Evolutionary conservation across 2,329 filamentous ascomycete species (phyloP).

Genomic region (Xylariaceae sp.): DNA sequence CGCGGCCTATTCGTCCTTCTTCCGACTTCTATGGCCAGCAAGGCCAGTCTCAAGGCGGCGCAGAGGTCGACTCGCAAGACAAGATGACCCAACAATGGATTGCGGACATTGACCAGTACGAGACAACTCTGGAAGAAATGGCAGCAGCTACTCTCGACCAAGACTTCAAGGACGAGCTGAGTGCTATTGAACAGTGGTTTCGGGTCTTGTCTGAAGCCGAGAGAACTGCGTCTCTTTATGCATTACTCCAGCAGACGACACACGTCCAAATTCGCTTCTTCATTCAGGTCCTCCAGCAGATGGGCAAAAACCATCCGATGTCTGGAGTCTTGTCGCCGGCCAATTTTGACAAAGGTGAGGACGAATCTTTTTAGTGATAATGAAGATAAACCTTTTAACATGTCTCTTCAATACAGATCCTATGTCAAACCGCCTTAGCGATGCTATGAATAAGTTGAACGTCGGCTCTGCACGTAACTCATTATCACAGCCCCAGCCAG

Average conservation of each 20-base stretch:
- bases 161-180: slow-evolving; percentile 98
- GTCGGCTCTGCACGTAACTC: slow-evolving; percentile 87
- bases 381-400: slow-evolving; percentile 8
- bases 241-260: slow-evolving; percentile 94
- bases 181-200: slow-evolving; percentile 99
- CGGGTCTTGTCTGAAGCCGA: slow-evolving; percentile 95
- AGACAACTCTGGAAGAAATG: slow-evolving; percentile 99
- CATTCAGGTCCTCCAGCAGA: slow-evolving; percentile 97
- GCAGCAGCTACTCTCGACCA: slow-evolving; percentile 97
- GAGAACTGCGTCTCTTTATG: slow-evolving; percentile 91
- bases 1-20: slow-evolving; percentile 83
- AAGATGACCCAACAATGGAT: slow-evolving; percentile 98
- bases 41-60: slow-evolving; percentile 62
- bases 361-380: slow-evolving; percentile 8
- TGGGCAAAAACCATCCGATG: slow-evolving; percentile 98
- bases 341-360: slow-evolving; percentile 90
- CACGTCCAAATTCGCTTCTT: slow-evolving; percentile 99
- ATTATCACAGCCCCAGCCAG: slow-evolving; percentile 72
- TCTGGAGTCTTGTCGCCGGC: slow-evolving; percentile 91
- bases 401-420: slow-evolving; percentile 62
- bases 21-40: slow-evolving; percentile 92
- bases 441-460: slow-evolving; percentile 94
- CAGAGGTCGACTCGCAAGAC: slow-evolving; percentile 80
- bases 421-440: slow-evolving; percentile 92
- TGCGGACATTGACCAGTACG: slow-evolving; percentile 97